Percentiles rank a stretch among this genome's conserved stretches.
Evolutionary conservation across 495 filamentous ascomycete genomes (phyloP).

Genomic region (Podospora conica): DNA sequence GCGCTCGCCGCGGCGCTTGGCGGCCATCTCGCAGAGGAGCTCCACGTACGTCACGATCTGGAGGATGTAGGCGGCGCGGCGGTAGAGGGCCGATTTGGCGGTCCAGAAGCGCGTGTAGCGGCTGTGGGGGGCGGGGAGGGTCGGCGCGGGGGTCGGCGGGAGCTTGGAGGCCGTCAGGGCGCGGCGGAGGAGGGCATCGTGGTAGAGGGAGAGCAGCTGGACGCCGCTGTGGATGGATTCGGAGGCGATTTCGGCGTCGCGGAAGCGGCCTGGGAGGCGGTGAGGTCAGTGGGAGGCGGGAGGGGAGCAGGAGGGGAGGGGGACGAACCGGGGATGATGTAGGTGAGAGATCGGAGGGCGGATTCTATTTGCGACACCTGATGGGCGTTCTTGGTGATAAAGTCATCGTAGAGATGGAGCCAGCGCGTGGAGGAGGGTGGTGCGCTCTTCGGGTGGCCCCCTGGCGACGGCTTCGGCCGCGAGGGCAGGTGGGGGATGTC

Average conservation of each 20-base stretch:
- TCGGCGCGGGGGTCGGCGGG: constrained; percentile 36
- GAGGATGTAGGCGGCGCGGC: constrained; percentile 67
- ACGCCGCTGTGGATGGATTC: constrained; percentile 86
- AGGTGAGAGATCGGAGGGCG: constrained; percentile 81
- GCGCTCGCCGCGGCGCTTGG: constrained; percentile 76
- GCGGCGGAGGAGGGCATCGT: constrained; percentile 79
- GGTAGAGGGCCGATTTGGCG: constrained; percentile 65
- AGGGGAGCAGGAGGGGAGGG: constrained; percentile 1
- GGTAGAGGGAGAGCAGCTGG: constrained; percentile 87
- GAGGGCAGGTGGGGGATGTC: constrained; percentile 2
- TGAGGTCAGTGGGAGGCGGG: constrained; percentile 9
- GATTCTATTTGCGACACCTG: constrained; percentile 92
- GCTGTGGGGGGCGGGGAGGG: constrained; percentile 65
- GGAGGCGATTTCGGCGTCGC: constrained; percentile 88
- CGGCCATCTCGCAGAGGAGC: constrained; percentile 77
- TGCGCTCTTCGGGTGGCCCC: not conserved
- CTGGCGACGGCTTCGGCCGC: constrained; percentile 1
- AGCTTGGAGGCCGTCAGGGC: constrained; percentile 46
- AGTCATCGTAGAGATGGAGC: constrained; percentile 77
- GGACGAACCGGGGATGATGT: constrained; percentile 81
- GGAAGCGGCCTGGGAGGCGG: constrained; percentile 64
- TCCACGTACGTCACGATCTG: constrained; percentile 92
- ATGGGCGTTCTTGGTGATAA: constrained; percentile 88
- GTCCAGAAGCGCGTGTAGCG: constrained; percentile 92
- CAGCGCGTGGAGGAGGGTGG: constrained; percentile 60